These are phyloP conservation scores for Fomitopsis betulina DNA, from an alignment of 1,284 basidiomycete species.

Conservation along the genomic window DNA sequence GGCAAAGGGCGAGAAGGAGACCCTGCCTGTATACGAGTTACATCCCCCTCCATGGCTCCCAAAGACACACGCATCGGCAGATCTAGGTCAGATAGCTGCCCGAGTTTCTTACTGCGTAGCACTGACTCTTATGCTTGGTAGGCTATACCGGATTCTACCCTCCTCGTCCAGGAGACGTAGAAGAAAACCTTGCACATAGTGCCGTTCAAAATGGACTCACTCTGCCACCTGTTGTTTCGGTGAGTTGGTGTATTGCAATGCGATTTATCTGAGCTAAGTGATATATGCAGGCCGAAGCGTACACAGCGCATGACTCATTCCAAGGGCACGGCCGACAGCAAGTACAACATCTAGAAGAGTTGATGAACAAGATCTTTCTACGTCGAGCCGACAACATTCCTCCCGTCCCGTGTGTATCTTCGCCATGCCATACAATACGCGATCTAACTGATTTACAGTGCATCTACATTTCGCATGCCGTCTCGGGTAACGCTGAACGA, in stretches of 20 bases:
- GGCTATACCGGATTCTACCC: slow-evolving; percentile 88
- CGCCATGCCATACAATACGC: neutral
- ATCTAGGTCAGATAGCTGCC: slow-evolving; percentile 42
- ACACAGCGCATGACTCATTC: slow-evolving; percentile 43
- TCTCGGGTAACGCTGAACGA: slow-evolving; percentile 90
- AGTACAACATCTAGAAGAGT: slow-evolving; percentile 66
- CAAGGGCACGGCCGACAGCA: slow-evolving; percentile 47
- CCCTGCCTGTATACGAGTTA: slow-evolving; percentile 58
- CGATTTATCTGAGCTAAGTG: neutral
- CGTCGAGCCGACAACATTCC: slow-evolving; percentile 55
- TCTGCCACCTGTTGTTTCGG: slow-evolving; percentile 57
- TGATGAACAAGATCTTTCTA: slow-evolving; percentile 78
- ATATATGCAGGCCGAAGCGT: slow-evolving; percentile 53
- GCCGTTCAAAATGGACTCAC: slow-evolving; percentile 81
- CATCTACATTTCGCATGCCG: slow-evolving; percentile 79
- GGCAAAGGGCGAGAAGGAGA: slow-evolving; percentile 24
- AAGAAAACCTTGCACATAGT: slow-evolving; percentile 75
- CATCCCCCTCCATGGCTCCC: slow-evolving; percentile 71
- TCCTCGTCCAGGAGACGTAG: slow-evolving; percentile 77
- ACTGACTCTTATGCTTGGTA: slow-evolving; percentile 26
- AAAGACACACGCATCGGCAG: slow-evolving; percentile 56
- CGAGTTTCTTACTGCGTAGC: neutral
- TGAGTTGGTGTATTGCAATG: slow-evolving; percentile 28
- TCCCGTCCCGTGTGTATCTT: slow-evolving; percentile 52
- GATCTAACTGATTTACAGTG: slow-evolving; percentile 34